phyloP scores from a whole-genome alignment of 2,329 filamentous ascomycete species.

The Fulvia fulva region DNA sequence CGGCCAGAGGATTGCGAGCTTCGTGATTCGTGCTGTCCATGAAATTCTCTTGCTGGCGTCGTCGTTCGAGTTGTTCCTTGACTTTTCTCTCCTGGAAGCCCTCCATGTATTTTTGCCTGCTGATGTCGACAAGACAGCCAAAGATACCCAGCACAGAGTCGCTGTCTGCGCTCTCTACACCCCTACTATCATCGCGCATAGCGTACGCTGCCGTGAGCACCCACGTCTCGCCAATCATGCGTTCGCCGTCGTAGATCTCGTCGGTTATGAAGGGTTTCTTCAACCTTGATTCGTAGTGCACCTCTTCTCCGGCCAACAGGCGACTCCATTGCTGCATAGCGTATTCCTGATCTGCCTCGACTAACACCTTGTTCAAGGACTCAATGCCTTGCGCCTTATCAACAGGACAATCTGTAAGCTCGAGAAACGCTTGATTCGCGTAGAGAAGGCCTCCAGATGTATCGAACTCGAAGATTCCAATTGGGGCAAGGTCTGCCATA shows the following conservation, averaged over 20 bases:
- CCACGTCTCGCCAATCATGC: conserved; percentile 18
- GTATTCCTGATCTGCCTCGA: conserved; percentile 10
- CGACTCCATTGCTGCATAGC: conserved; percentile 12
- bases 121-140: conserved; percentile 39
- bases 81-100: conserved; percentile 36
- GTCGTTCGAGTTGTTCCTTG: conserved; percentile 37
- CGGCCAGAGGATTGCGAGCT: conserved; percentile 42
- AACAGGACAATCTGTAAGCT: conserved; percentile 24
- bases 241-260: conserved; percentile 15
- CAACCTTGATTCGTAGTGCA: conserved; percentile 32
- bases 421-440: conserved; percentile 37
- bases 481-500: conserved; percentile 36
- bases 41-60: conserved; percentile 31
- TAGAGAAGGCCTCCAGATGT: conserved; percentile 34
- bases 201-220: conserved; percentile 18
- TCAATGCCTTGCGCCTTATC: conserved; percentile 5
- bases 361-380: conserved; percentile 5
- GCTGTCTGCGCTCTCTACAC: conserved; percentile 8
- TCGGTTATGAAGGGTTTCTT: conserved; percentile 12
- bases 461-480: conserved; percentile 39
- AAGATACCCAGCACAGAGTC: conserved; percentile 32
- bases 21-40: conserved; percentile 37
- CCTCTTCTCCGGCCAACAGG: conserved; percentile 17
- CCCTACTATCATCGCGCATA: not conserved
- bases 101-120: conserved; percentile 37